Evolutionary conservation across 2,329 filamentous ascomycete species (phyloP), one percentile per base, ranked within the genome.

Genomic region (Huntiella abstrusa): DNA sequence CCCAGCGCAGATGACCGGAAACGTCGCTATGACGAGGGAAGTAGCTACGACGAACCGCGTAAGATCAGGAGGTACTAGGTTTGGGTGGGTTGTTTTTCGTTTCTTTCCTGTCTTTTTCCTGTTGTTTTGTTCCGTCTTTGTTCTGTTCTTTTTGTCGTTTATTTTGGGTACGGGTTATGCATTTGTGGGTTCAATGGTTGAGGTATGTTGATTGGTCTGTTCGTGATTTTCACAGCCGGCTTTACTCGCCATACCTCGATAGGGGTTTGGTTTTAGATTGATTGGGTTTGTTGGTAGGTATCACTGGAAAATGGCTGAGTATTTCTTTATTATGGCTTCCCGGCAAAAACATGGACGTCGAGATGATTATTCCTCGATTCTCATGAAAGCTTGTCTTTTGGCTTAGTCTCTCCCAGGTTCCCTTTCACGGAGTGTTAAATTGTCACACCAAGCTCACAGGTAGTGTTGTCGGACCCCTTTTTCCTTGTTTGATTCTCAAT

Each of bases 1-100:
- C 68, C 68, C 47, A 64, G 69, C 52, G 71, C 75, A 45, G 72
- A 76, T 54, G 71, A 73, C 53, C 68, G 64, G 62, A 62, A 74
- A 59, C 73, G 83, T 68, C 75, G 79, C 59, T 70, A 77, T 45
- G 85, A 82, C 62, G 86, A 92, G 45, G 81, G 80, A 57, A 77
- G 78, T 59, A 73, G 75, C 53, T 80, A 87, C 64, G 85, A 94
- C 58, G 87, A 94, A 61, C 73, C 75, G 43, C 63, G 73, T 49
- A 80, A 80, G 61, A 58, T 78, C 51, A 73, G 75, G 52, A 72
- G 75, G 52, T 80, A 80, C 63, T 77, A 66, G 65, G 40, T 6
- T 45, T 39, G 22, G 35, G 32, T 32, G 35, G 15, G 10, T 22
- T 39, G 2, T 13, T 45, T 45, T 19, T 36, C 7, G 33, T 46